A percentile compares a stretch with the other conserved stretches of the same genome.
Evolutionary conservation across 768 basidiomycete species (phyloP).

Genomic region (Asterophora lycoperdoides): DNA sequence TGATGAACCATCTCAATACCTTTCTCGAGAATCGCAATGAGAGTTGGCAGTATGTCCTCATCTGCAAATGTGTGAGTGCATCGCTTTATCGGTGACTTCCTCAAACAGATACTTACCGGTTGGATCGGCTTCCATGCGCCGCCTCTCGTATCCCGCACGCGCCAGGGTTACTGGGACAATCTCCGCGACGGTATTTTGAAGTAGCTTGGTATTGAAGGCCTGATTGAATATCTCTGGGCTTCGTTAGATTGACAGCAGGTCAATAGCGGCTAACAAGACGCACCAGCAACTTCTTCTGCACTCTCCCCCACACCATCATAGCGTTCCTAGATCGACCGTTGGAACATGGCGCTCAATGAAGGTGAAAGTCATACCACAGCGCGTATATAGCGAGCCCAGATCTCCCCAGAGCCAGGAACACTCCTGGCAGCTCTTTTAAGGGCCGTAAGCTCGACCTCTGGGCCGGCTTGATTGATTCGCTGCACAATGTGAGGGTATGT

Average conservation of each 20-base stretch:
- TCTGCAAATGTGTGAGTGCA: conserved; percentile 21
- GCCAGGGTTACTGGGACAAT: conserved; percentile 61
- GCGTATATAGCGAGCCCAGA: conserved; percentile 77
- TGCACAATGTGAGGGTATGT: conserved; percentile 17
- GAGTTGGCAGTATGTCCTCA: conserved; percentile 45
- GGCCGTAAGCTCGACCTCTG: conserved; percentile 37
- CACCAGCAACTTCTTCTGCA: conserved; percentile 28
- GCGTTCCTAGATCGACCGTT: conserved; percentile 37
- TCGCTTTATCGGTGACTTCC: background rate
- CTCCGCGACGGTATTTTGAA: conserved; percentile 60
- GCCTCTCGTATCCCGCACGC: conserved; percentile 59
- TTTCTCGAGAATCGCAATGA: conserved; percentile 57
- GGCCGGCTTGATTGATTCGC: conserved; percentile 45
- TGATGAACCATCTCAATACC: conserved; percentile 59
- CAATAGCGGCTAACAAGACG: conserved; percentile 2
- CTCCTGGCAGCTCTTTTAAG: conserved; percentile 63
- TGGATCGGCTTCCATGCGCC: conserved; percentile 43
- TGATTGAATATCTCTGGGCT: conserved; percentile 51
- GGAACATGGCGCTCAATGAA: background rate
- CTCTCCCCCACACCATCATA: conserved; percentile 28
- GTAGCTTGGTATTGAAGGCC: conserved; percentile 50
- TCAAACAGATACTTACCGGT: conserved; percentile 31
- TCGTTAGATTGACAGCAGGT: conserved; percentile 4
- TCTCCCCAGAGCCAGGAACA: conserved; percentile 69
- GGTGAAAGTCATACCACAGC: conserved; percentile 45